Evolutionary conservation across 78 protist species (phyloP).

Genomic region (Capsaspora owczarzaki): DNA sequence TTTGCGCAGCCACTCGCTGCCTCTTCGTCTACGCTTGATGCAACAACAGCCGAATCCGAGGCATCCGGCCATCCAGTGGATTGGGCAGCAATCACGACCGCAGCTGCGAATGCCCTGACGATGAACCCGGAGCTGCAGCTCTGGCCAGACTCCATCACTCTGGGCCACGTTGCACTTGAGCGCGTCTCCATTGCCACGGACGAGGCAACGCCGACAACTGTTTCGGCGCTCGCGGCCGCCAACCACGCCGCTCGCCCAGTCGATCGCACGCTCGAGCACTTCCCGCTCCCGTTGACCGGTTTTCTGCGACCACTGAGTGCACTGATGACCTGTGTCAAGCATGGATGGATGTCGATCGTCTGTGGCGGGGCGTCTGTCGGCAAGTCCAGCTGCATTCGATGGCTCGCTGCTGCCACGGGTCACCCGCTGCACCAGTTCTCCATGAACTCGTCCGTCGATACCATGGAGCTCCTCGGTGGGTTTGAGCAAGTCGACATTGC

Average conservation of each 20-base stretch:
- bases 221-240: too few species aligned
- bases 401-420: conserved; percentile 68
- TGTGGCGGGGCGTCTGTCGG: conserved; percentile 80
- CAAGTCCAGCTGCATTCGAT: conserved; percentile 72
- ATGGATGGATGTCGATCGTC: conserved; percentile 72
- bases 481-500: conserved; percentile 60
- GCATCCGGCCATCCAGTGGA: too few species aligned
- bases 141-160: background rate
- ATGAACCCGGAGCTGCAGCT: too few species aligned
- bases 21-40: background rate
- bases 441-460: conserved; percentile 75
- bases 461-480: conserved; percentile 81
- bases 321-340: conserved; percentile 33
- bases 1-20: background rate
- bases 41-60: too few species aligned
- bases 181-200: too few species aligned
- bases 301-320: conserved; percentile 35
- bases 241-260: too few species aligned
- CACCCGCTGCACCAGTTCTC: conserved; percentile 67
- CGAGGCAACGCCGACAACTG: too few species aligned
- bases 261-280: background rate
- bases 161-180: background rate
- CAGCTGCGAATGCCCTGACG: too few species aligned
- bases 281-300: background rate
- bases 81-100: too few species aligned